phyloP scores from a whole-genome alignment of 2,329 filamentous ascomycete species.

The Lasiodiplodia citricola region DNA sequence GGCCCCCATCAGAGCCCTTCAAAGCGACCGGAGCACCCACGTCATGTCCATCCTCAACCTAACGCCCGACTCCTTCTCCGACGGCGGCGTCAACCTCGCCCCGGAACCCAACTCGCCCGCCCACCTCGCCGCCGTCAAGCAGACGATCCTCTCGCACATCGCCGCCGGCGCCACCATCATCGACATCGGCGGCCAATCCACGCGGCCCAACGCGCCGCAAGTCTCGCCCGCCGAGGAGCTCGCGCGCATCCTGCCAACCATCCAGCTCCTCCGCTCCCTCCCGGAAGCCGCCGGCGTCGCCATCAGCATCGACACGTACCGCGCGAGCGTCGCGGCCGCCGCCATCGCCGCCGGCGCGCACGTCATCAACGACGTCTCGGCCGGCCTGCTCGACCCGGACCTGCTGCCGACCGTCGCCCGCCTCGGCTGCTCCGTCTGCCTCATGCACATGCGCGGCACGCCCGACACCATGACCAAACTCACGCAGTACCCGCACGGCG shows the following conservation, averaged over 20 bases:
- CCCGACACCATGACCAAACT: constrained; percentile 79
- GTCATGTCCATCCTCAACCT: constrained; percentile 96
- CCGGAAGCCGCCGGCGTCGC: constrained; percentile 67
- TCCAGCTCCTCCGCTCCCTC: constrained; percentile 72
- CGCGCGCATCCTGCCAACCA: constrained; percentile 77
- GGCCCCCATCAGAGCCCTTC: constrained; percentile 36
- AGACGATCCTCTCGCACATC: constrained; percentile 68
- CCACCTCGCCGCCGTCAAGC: constrained; percentile 56
- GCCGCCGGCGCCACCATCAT: constrained; percentile 78
- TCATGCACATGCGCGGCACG: constrained; percentile 95
- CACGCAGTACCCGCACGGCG: constrained; percentile 70
- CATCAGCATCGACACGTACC: constrained; percentile 93
- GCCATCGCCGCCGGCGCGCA: constrained; percentile 82
- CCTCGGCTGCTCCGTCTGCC: constrained; percentile 71
- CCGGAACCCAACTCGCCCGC: constrained; percentile 33
- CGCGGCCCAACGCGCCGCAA: constrained; percentile 74
- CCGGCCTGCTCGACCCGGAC: constrained; percentile 74
- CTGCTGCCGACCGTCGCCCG: constrained; percentile 84
- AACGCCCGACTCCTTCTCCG: constrained; percentile 96
- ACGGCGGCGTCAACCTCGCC: constrained; percentile 66
- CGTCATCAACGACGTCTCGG: constrained; percentile 94
- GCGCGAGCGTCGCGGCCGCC: constrained; percentile 77
- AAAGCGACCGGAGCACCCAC: constrained; percentile 60
- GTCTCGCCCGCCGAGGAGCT: constrained; percentile 77
- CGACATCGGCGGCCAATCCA: constrained; percentile 93